Conservation (phyloP, 768 basidiomycete species). For the Lactarius trivialis region DNA sequence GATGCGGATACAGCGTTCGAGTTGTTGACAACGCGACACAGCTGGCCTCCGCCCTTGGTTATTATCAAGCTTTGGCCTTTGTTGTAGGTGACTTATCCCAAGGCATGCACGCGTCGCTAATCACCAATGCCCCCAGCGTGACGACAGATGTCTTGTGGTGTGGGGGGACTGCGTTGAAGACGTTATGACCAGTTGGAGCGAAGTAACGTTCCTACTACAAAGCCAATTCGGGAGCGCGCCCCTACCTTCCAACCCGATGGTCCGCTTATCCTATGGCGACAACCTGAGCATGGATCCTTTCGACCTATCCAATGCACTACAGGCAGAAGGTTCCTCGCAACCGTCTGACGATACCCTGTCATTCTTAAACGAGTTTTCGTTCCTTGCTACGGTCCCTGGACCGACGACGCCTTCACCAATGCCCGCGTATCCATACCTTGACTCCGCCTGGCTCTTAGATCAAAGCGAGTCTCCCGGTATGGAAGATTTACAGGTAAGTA, state of each 20-base stretch:
- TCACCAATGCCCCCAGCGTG: constrained; percentile 1
- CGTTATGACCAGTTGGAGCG: background rate
- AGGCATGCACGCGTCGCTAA: background rate
- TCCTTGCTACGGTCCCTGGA: background rate
- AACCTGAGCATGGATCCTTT: background rate
- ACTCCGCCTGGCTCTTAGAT: background rate
- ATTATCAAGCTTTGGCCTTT: background rate
- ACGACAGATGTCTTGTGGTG: background rate
- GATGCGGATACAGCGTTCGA: background rate
- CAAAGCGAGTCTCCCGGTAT: background rate
- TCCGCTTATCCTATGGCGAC: background rate
- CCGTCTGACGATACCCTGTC: background rate
- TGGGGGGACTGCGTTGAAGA: background rate
- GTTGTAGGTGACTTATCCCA: constrained; percentile 2
- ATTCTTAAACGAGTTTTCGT: background rate
- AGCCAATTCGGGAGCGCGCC: background rate
- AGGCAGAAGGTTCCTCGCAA: background rate
- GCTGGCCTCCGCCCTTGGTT: background rate
- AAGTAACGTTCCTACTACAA: background rate
- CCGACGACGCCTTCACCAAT: background rate
- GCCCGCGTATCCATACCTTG: background rate
- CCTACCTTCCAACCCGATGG: background rate
- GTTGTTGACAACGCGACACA: background rate
- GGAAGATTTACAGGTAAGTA: background rate
- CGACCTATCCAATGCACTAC: background rate